These are phyloP conservation scores for Byssochlamys sp. DNA, from an alignment of 2,329 filamentous ascomycete species.

Conservation along the genomic window DNA sequence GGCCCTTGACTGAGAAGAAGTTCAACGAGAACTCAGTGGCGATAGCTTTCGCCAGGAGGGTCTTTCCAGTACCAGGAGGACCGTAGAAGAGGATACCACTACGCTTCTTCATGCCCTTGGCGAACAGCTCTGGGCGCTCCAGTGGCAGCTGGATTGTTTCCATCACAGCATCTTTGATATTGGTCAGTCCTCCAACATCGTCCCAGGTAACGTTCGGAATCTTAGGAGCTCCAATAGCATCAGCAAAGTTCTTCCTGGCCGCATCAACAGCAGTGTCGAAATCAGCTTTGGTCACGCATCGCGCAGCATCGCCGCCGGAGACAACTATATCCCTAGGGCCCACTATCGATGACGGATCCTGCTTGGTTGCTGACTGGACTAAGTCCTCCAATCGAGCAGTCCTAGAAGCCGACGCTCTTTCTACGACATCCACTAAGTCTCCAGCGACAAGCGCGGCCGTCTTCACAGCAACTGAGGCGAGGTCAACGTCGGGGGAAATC, in stretches of 20 bases:
- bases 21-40: slow-evolving; percentile 98
- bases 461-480: slow-evolving; percentile 79
- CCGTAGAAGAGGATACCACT: slow-evolving; percentile 98
- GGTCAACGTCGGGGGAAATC: slow-evolving; percentile 73
- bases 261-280: slow-evolving; percentile 91
- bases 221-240: slow-evolving; percentile 93
- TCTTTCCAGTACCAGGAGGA: slow-evolving; percentile 98
- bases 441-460: slow-evolving; percentile 91
- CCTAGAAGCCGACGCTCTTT: slow-evolving; percentile 72
- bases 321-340: slow-evolving; percentile 77
- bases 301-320: slow-evolving; percentile 69
- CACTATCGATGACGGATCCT: slow-evolving; percentile 29
- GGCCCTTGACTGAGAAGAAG: slow-evolving; percentile 98
- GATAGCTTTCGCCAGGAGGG: slow-evolving; percentile 94
- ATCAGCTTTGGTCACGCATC: slow-evolving; percentile 69
- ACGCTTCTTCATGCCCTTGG: slow-evolving; percentile 95
- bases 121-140: slow-evolving; percentile 84
- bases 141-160: slow-evolving; percentile 93
- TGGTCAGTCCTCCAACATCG: slow-evolving; percentile 83
- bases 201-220: slow-evolving; percentile 96
- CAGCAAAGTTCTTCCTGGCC: slow-evolving; percentile 93
- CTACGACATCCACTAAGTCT: slow-evolving; percentile 86
- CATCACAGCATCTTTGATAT: slow-evolving; percentile 93
- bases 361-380: slow-evolving; percentile 36
- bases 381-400: slow-evolving; percentile 65